Base-by-base conservation (phyloP, 768 basidiomycete species). In the Rhizopogon rudus region DNA sequence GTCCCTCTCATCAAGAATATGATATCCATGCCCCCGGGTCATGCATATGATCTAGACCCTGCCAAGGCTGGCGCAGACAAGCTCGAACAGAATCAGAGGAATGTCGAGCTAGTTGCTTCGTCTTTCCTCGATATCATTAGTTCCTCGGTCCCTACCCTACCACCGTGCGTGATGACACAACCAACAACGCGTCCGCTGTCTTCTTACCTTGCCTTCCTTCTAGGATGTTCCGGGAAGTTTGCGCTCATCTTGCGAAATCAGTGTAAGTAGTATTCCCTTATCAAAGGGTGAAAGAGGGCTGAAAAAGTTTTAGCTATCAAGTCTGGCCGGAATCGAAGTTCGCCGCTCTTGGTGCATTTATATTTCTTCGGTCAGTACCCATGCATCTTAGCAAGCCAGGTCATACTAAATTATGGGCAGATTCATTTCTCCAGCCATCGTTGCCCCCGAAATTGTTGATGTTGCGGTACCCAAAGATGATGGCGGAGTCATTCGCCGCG, bases 351-450 rank as follows among this genome's bases (percentile, higher is more conserved):
- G 92, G 93, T 22, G 91, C 93, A 10, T 93, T 97, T 74, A 87
- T 98, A 57, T 97, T 98, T 66, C 75, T 98, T 42, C 81, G 94
- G 83, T 88, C 62, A 37, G 73, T 62, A 10, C 8, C 40, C n/a
- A 55, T 20, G 67, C 51, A 37, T 10, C 5, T 40, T 41, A 7
- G 33, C 48, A 41, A 20, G 7, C 29, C 22, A 13, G 16, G 10
- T 7, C 0, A 22, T 51, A 40, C 53, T 54, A 66, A 41, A 52
- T 28, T 37, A 28, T 14, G n/a, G 43, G 3, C 45, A 93, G 91
- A 44, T 96, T 96, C 68, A 91, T 96, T 56, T 92, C 88, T 39
- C 95, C 95, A 40, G 91, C 93, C 0, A 83, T 98, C 31, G 91
- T 95, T 7, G 76, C 89, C 0, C 94, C 94, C 0, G 90, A 92